phyloP scores from a whole-genome alignment of 2,329 filamentous ascomycete species.

The Nakataea oryzae region DNA sequence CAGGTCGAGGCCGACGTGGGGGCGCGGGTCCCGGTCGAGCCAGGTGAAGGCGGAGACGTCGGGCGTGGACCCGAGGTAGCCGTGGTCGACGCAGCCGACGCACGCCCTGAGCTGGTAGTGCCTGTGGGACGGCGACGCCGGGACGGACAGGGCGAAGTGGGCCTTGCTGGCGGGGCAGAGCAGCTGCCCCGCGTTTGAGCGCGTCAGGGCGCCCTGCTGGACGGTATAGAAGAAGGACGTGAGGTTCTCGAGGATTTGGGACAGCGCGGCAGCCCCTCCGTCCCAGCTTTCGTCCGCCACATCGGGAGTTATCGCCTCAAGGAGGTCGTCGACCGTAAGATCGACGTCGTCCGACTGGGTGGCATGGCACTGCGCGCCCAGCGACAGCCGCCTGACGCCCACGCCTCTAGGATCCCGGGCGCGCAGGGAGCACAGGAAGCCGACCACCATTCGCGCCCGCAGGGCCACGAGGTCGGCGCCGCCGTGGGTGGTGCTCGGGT shows the following conservation, averaged over 20 bases:
- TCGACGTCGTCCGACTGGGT: background rate
- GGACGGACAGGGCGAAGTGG: background rate
- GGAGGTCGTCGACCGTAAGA: background rate
- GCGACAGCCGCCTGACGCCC: background rate
- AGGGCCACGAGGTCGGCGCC: background rate
- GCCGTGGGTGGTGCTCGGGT: background rate
- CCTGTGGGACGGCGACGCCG: too few relatives aligned
- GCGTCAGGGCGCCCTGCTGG: too few relatives aligned
- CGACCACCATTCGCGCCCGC: background rate
- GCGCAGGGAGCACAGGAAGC: background rate
- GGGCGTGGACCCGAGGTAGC: background rate
- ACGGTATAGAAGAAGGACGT: background rate
- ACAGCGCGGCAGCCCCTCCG: background rate
- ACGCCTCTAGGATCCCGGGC: background rate
- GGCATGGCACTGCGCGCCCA: background rate
- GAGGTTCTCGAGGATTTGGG: background rate
- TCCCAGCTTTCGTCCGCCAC: background rate
- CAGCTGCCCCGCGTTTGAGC: background rate
- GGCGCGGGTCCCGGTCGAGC: background rate
- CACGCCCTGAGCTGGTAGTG: background rate
- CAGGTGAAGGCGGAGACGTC: background rate
- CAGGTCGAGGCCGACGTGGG: background rate
- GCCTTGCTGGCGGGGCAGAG: background rate
- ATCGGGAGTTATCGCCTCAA: background rate
- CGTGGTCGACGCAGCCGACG: background rate